A percentile compares a stretch with the other conserved stretches of the same genome.
These are phyloP conservation scores for Arthrobotrys pseudoclavata DNA, from an alignment of 2,329 filamentous ascomycete species.

Conservation along the genomic window DNA sequence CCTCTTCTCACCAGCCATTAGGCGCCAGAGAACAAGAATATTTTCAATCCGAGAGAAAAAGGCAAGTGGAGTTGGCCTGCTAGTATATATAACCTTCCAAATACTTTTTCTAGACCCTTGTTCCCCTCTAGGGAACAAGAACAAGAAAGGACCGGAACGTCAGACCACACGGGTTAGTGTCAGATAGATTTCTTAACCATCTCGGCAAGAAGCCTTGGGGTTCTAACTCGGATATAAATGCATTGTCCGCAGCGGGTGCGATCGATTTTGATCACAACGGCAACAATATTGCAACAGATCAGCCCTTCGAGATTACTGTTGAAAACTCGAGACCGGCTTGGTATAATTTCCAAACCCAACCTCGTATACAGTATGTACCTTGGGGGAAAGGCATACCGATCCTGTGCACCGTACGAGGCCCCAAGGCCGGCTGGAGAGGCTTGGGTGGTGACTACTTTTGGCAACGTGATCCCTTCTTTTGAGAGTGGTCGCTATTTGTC, in stretches of 20 bases:
- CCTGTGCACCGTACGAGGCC: not conserved
- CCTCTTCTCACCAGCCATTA: not conserved
- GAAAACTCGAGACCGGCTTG: conserved; percentile 2
- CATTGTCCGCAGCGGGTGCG: conserved; percentile 14
- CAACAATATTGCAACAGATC: conserved; percentile 22
- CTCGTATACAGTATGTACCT: not conserved
- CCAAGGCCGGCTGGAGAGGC: not conserved
- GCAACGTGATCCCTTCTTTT: conserved; percentile 31
- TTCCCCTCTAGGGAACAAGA: conserved; percentile 10
- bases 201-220: conserved; percentile 42
- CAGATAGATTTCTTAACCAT: conserved; percentile 29
- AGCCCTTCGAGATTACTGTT: not conserved
- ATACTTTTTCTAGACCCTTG: conserved; percentile 33
- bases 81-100: conserved; percentile 60
- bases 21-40: conserved; percentile 4
- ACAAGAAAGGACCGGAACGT: conserved; percentile 25
- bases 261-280: conserved; percentile 11
- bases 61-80: conserved; percentile 31
- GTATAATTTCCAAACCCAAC: conserved; percentile 29
- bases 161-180: conserved; percentile 40
- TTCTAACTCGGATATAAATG: conserved; percentile 41
- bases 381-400: not conserved
- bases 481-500: conserved; percentile 48
- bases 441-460: conserved; percentile 15
- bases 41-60: conserved; percentile 27